Conservation (phyloP, 2,329 filamentous ascomycete species). For the Plenodomus tracheiphilus region DNA sequence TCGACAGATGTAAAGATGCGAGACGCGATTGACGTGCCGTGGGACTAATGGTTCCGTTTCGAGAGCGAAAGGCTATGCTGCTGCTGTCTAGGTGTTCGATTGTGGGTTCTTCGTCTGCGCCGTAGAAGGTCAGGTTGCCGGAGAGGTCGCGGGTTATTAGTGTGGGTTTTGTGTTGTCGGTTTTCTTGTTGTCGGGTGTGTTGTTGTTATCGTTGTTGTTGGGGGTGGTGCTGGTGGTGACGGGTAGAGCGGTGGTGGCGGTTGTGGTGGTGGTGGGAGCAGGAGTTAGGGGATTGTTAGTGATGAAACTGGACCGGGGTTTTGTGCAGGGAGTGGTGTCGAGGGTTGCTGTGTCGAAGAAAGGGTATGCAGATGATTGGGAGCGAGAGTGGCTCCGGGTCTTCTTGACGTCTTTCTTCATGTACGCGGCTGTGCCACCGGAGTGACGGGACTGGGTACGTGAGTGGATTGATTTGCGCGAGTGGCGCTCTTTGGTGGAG, state of each 20-base stretch:
- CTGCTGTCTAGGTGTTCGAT: slow-evolving; percentile 21
- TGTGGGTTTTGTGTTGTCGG: slow-evolving; percentile 2
- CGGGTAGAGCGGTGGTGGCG: slow-evolving; percentile 1
- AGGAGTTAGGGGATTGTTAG: neutral
- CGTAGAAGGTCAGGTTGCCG: slow-evolving; percentile 25
- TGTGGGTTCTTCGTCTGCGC: slow-evolving; percentile 20
- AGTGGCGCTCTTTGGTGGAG: slow-evolving; percentile 27
- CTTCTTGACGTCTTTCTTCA: slow-evolving; percentile 11
- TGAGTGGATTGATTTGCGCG: slow-evolving; percentile 27
- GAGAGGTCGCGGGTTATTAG: slow-evolving; percentile 19
- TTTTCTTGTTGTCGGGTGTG: neutral
- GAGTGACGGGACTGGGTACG: slow-evolving; percentile 26
- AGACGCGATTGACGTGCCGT: slow-evolving; percentile 8
- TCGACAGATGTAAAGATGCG: slow-evolving; percentile 5
- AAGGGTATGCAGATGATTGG: slow-evolving; percentile 36
- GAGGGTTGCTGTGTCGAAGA: slow-evolving; percentile 22
- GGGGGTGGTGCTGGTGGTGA: neutral
- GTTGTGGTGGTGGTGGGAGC: slow-evolving; percentile 3
- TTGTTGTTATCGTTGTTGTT: neutral
- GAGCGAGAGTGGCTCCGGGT: slow-evolving; percentile 23
- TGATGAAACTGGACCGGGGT: slow-evolving; percentile 5
- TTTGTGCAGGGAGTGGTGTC: slow-evolving; percentile 3
- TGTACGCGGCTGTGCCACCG: neutral
- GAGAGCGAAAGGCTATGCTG: slow-evolving; percentile 20
- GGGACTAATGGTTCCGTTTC: slow-evolving; percentile 10